phyloP scores from a whole-genome alignment of 129 eudicot species.

The Gnaphalium uliginosum region DNA sequence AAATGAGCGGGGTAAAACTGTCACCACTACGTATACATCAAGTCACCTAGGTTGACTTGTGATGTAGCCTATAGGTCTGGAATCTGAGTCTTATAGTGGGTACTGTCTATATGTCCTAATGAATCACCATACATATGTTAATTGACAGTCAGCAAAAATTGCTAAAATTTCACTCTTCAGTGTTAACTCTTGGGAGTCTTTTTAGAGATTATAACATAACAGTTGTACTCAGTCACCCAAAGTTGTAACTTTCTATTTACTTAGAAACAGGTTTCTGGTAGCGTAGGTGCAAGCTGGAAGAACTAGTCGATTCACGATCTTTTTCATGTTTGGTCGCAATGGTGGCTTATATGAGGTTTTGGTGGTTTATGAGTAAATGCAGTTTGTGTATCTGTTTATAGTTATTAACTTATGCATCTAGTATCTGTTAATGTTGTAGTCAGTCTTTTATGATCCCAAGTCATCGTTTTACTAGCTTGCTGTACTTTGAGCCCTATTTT shows the following conservation, averaged over 20 bases:
- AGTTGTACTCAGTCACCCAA: slow-evolving; percentile 6
- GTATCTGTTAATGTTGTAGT: slow-evolving; percentile 29
- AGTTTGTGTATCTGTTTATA: slow-evolving; percentile 24
- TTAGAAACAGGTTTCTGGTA: slow-evolving; percentile 25
- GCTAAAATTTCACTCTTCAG: not conserved
- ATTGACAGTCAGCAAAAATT: not conserved
- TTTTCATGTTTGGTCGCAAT: not conserved
- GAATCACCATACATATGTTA: not conserved
- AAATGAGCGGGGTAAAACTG: not conserved
- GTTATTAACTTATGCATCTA: slow-evolving; percentile 24
- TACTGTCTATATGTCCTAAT: not conserved
- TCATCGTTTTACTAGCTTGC: slow-evolving; percentile 6
- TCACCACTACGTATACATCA: not conserved
- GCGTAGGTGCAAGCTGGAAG: slow-evolving; percentile 25
- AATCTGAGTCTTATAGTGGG: not conserved
- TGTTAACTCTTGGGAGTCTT: not conserved
- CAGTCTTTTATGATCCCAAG: not conserved
- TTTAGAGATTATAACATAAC: not conserved
- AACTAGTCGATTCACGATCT: slow-evolving; percentile 5
- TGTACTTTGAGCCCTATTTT: slow-evolving; percentile 6
- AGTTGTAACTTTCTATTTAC: not conserved
- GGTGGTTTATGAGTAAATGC: slow-evolving; percentile 20
- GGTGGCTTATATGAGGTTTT: slow-evolving; percentile 29
- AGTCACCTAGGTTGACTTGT: not conserved
- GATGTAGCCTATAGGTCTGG: not conserved